A percentile compares a stretch with the other conserved stretches of the same genome.
Evolutionary conservation across 2,329 filamentous ascomycete genomes (phyloP).

Genomic region (Claviceps quebecensis): DNA sequence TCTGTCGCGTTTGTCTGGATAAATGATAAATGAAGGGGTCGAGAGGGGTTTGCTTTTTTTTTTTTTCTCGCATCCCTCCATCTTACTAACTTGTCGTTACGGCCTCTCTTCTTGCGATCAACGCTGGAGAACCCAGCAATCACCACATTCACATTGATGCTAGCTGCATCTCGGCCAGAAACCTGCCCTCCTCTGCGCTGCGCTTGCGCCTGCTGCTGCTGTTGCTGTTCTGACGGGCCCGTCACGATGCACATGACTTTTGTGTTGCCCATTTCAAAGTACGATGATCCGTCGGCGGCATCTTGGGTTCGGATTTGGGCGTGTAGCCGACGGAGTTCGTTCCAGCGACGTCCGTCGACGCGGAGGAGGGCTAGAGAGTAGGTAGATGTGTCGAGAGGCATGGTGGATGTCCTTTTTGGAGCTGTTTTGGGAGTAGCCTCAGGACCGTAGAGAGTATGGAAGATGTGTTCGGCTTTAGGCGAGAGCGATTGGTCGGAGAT

Average conservation of each 20-base stretch:
- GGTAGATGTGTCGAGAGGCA: slow-evolving; percentile 90
- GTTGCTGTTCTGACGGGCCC: slow-evolving; percentile 58
- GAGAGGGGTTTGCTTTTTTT: not conserved
- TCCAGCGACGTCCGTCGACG: slow-evolving; percentile 82
- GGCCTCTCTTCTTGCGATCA: slow-evolving; percentile 63
- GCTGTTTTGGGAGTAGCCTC: not conserved
- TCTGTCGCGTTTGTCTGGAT: not conserved
- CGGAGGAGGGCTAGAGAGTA: slow-evolving; percentile 77
- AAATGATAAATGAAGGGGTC: too few species aligned
- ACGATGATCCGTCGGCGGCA: slow-evolving; percentile 81
- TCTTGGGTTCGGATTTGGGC: slow-evolving; percentile 87
- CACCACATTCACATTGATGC: slow-evolving; percentile 68
- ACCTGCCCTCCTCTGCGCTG: slow-evolving; percentile 26
- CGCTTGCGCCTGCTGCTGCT: slow-evolving; percentile 48
- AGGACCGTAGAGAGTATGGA: not conserved
- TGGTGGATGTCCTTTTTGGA: slow-evolving; percentile 21
- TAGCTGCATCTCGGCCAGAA: slow-evolving; percentile 31
- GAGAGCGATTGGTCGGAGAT: too few species aligned
- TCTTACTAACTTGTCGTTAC: slow-evolving; percentile 58
- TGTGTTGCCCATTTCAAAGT: slow-evolving; percentile 94
- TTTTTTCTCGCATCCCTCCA: not conserved
- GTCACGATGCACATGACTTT: slow-evolving; percentile 88
- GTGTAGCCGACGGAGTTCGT: slow-evolving; percentile 79
- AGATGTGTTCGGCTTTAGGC: not conserved
- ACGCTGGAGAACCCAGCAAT: slow-evolving; percentile 80